Evolutionary conservation across 2,329 filamentous ascomycete genomes (phyloP), one percentile per base, ranked within the genome.

Genomic region (Paecilomyces fulvus): DNA sequence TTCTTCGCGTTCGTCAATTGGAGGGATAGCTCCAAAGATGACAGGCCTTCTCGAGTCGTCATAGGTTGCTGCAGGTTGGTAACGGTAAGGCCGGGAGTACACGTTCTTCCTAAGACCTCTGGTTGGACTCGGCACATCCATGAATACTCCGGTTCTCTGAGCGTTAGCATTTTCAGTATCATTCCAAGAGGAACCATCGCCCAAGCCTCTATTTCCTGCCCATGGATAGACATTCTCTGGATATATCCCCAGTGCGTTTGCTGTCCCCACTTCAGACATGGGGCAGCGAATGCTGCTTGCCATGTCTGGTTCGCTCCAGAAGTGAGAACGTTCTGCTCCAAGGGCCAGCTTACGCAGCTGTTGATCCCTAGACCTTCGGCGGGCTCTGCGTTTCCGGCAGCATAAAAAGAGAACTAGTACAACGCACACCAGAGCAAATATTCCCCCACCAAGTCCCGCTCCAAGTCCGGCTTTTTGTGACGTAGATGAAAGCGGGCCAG

Each of bases 391-490:
- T 59, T 78, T 78, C n/a, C 76, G 75, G 30, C 73, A 76, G 56
- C 80, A 82, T 57, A 79, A 78, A 55, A 81, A 74, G 55, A 72
- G 78, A 20, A 82, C 23, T 1, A 80, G 60, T 0, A 79, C 59
- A 2, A 83, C 64, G 14, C 37, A 43, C n/a, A 43, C 14, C n/a
- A 43, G 37, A 1, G 81, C 73, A 0, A 80, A 73, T 1, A 87
- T 66, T 1, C 85, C 87, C 1, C 90, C 70, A 1, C 87, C 86
- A 1, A 90, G 67, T 0, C 86, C 87, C 1, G 86, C 72, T 0
- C 85, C 85, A 0, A 89, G 73, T 0, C 85, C 84, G 3, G 86
- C 72, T 51, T 79, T 80, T 59, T 76, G 75, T 8, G 69, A 64
- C 17, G 69, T 58, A 9, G 63, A 62, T 8, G 71, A 70, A 17